Base-by-base conservation (phyloP, 2,329 filamentous ascomycete species). In the Trichoderma oligosporum region DNA sequence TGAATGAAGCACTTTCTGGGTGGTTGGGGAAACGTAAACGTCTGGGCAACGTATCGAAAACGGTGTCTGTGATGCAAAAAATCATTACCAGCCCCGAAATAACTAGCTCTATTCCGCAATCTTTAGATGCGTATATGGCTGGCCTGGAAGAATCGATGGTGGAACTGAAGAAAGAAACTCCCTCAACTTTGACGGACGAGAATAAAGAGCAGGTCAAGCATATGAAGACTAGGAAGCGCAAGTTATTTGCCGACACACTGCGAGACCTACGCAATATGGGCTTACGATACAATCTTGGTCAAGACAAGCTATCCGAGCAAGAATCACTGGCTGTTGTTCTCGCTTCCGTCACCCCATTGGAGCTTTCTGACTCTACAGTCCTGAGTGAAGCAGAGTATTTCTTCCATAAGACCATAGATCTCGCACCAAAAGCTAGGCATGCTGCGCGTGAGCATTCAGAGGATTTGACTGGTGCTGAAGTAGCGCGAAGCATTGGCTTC, bases 221-320 rank as follows among this genome's bases (percentile, higher is more conserved):
- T 70, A 83, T 97, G 63, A 97, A 97, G 76, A 85, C 84, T 2
- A 83, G 90, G 65, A 99, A 99, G 74, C 85, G 91, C 41, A 92
- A 91, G 64, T 81, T 97, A 12, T 94, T 96, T 65, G 89, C 91
- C 1, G 93, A 97, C 64, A 92, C 89, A 0, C 76, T 99, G 61
- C 92, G 89, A 66, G 83, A 86, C 20, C 76, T 97, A 25, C 85
- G 91, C 33, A 83, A 87, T 57, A 97, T 99, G 93, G 94, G 94
- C 4, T 83, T 99, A 65, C 87, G 87, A 65, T 85, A 86, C 52
- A 97, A 96, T 67, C 78, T 96, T 14, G 85, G 88, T 62, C 85
- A 84, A 12, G 84, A 89, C 67, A 78, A 87, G 41, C 77, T 97
- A 16, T 80, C 82, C 36, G 83, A 84, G 53, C 94, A 99, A 71